Evolutionary conservation across 2,329 filamentous ascomycete species (phyloP).

Genomic region (Aspergillus felis): DNA sequence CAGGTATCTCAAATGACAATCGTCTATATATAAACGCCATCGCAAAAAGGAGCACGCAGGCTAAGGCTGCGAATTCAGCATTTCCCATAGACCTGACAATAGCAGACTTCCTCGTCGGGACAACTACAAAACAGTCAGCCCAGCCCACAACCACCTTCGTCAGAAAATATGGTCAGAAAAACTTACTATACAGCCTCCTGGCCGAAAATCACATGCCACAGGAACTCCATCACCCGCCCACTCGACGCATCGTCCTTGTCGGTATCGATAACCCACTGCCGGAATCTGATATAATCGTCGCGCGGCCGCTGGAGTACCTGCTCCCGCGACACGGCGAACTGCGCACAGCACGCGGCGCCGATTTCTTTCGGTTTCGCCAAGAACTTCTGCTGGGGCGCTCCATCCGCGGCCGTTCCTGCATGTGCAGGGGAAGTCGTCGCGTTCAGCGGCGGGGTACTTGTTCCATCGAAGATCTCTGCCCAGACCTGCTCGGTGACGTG

Average conservation of each 20-base stretch:
- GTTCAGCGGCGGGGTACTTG: slow-evolving; percentile 33
- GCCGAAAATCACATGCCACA: slow-evolving; percentile 59
- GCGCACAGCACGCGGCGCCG: slow-evolving; percentile 60
- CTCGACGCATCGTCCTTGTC: slow-evolving; percentile 52
- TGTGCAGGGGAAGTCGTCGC: slow-evolving; percentile 12
- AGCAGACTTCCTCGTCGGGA: slow-evolving; percentile 32
- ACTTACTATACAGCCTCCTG: slow-evolving; percentile 40
- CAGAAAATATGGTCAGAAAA: not conserved
- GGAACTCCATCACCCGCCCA: slow-evolving; percentile 60
- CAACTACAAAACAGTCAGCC: slow-evolving; percentile 18
- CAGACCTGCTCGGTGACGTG: slow-evolving; percentile 38
- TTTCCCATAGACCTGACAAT: slow-evolving; percentile 35
- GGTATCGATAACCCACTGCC: slow-evolving; percentile 59
- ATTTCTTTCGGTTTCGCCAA: slow-evolving; percentile 48
- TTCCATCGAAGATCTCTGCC: slow-evolving; percentile 37
- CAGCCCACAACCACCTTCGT: not conserved
- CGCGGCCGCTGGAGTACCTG: slow-evolving; percentile 48
- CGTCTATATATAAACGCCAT: not conserved
- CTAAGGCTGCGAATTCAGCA: slow-evolving; percentile 17
- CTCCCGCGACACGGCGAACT: slow-evolving; percentile 59
- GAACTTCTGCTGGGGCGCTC: slow-evolving; percentile 18
- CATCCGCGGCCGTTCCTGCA: not conserved
- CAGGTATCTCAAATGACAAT: not conserved
- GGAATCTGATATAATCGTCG: slow-evolving; percentile 54
- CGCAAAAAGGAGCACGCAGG: not conserved